phyloP scores from a whole-genome alignment of 2,329 filamentous ascomycete species.

The Torrubiellomyces zombiae region DNA sequence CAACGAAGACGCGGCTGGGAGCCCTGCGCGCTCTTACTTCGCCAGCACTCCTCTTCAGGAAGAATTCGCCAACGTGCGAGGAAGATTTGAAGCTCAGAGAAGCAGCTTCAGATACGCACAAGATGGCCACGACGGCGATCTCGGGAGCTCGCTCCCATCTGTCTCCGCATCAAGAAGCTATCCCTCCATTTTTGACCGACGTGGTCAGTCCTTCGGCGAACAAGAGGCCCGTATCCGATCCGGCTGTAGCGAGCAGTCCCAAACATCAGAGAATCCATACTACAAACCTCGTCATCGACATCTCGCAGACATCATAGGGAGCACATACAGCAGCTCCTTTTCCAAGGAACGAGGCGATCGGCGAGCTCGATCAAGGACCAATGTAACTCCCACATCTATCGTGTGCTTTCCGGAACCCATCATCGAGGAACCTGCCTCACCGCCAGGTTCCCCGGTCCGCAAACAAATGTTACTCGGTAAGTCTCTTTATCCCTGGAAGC shows the following conservation, averaged over 20 bases:
- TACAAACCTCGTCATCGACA: slow-evolving; percentile 12
- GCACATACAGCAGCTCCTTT: slow-evolving; percentile 1
- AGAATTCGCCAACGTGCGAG: too few species aligned
- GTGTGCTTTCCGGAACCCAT: slow-evolving; percentile 14
- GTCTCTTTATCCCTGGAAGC: slow-evolving; percentile 2
- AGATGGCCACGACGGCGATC: too few species aligned
- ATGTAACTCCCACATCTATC: slow-evolving; percentile 1
- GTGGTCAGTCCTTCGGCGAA: too few species aligned
- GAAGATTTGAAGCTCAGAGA: too few species aligned
- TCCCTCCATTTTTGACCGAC: too few species aligned
- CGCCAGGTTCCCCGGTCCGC: slow-evolving; percentile 9
- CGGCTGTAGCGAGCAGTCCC: slow-evolving; percentile 10
- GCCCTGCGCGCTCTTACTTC: too few species aligned
- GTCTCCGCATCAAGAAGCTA: too few species aligned
- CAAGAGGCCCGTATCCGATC: slow-evolving; percentile 2
- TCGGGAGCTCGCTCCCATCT: too few species aligned
- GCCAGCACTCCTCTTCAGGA: too few species aligned
- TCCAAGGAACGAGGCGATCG: slow-evolving; percentile 1
- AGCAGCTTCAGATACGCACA: too few species aligned
- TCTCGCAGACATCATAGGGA: slow-evolving; percentile 4
- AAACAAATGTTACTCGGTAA: slow-evolving; percentile 14
- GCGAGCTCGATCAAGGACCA: not conserved
- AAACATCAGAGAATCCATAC: slow-evolving; percentile 16
- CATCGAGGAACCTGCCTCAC: slow-evolving; percentile 17
- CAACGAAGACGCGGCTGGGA: too few species aligned